These are phyloP conservation scores for Phtheirospermum japonicum DNA, from an alignment of 257 asterid species.

Conservation along the genomic window DNA sequence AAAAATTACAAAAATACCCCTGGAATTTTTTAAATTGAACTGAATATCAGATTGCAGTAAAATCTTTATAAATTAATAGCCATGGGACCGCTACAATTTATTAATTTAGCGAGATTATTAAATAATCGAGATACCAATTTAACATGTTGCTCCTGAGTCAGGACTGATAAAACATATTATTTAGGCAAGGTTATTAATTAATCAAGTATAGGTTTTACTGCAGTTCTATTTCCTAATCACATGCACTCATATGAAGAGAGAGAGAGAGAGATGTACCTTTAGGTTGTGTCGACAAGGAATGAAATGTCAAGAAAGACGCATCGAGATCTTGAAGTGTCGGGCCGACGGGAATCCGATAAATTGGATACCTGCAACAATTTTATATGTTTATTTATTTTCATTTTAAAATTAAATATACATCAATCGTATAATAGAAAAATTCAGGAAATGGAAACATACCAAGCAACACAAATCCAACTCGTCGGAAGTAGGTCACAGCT, in stretches of 20 bases:
- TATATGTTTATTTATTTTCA: too few relatives aligned
- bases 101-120: too few relatives aligned
- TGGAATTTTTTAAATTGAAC: too few relatives aligned
- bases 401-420: conserved; percentile 12
- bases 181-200: too few relatives aligned
- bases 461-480: conserved; percentile 91
- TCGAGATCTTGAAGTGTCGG: conserved; percentile 49
- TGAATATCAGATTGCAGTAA: too few relatives aligned
- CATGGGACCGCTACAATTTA: too few relatives aligned
- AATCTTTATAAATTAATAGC: too few relatives aligned
- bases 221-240: not conserved
- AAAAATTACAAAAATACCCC: too few relatives aligned
- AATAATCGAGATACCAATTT: too few relatives aligned
- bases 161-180: too few relatives aligned
- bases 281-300: conserved; percentile 61
- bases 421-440: conserved; percentile 8
- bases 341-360: conserved; percentile 57
- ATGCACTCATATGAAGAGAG: not conserved
- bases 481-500: conserved; percentile 82
- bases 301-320: conserved; percentile 49
- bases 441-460: conserved; percentile 43
- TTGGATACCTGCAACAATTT: conserved; percentile 65
- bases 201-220: too few relatives aligned
- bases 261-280: conserved; percentile 40
- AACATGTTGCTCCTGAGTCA: too few relatives aligned